These are phyloP conservation scores for Cercospora janseana DNA, from an alignment of 2,329 filamentous ascomycete species.

Conservation along the genomic window DNA sequence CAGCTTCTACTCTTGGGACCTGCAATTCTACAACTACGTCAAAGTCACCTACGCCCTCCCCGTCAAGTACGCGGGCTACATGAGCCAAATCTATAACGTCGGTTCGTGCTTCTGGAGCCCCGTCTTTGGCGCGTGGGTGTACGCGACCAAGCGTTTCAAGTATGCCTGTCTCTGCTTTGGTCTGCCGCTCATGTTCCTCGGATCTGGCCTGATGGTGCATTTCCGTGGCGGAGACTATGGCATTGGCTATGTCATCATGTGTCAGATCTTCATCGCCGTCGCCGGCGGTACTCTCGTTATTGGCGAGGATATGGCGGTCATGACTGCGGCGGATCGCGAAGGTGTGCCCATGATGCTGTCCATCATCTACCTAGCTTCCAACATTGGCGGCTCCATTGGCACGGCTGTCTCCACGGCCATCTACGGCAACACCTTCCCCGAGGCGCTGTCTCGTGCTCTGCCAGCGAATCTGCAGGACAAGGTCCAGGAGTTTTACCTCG, in stretches of 20 bases:
- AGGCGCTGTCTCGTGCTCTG: constrained; percentile 17
- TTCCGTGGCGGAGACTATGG: constrained; percentile 41
- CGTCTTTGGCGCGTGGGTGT: constrained; percentile 50
- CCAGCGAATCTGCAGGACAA: constrained; percentile 29
- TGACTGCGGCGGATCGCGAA: constrained; percentile 41
- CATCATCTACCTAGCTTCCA: constrained; percentile 36
- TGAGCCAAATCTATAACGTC: constrained; percentile 38
- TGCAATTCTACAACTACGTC: constrained; percentile 47
- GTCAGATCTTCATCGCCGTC: constrained; percentile 57
- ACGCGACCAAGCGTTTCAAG: constrained; percentile 51
- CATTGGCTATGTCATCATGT: constrained; percentile 55
- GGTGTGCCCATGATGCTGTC: constrained; percentile 41
- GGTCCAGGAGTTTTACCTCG: constrained; percentile 33
- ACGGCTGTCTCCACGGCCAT: constrained; percentile 29
- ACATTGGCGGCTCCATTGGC: constrained; percentile 33
- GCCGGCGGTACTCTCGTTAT: constrained; percentile 55
- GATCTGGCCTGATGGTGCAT: constrained; percentile 38
- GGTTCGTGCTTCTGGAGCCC: constrained; percentile 46
- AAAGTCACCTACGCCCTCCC: constrained; percentile 48
- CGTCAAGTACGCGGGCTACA: constrained; percentile 32
- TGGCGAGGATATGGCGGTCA: constrained; percentile 58
- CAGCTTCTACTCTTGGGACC: constrained; percentile 45
- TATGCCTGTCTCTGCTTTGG: constrained; percentile 41
- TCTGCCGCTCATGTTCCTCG: constrained; percentile 39
- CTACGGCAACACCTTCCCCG: constrained; percentile 36